Base-by-base conservation (phyloP, 768 basidiomycete genomes). In the Cyclocybe aegerita region DNA sequence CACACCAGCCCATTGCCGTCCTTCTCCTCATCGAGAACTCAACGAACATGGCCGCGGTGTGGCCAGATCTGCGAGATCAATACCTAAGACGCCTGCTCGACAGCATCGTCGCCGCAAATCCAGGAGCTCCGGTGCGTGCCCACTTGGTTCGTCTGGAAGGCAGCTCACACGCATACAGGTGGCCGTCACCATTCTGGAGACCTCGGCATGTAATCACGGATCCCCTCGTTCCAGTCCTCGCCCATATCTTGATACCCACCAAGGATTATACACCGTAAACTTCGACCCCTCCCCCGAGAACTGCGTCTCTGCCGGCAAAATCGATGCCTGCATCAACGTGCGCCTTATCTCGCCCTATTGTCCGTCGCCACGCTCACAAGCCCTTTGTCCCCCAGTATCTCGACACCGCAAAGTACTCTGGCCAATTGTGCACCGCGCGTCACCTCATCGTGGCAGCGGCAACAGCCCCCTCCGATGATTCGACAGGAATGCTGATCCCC, bases 1-100 rank as follows among this genome's bases (percentile, higher is more conserved):
- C 65, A 11, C 59, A 67, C 52, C 69, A 72, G 54, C 65, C 69
- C 12, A 60, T 72, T 29, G 69, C 66, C 33, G 67, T 72, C n/a
- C 69, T 81, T 44, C 58, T 82, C 52, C 68, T 84, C 51, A 71
- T 83, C 54, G 82, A 84, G 66, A 82, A 83, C 57, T 82, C 82
- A 0, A 66, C 68, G 32, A 61, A 64, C 1, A 77, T 81, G 69
- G 61, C 65, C 17, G 14, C 53, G 5, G 65, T 72, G 16, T 83
- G 82, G 82, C 57, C 70, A 55, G 70, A 78, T 63, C 74, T 83
- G 32, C 67, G 73, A 53, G 72, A 76, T 59, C 72, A 69, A 16
- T 76, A 75, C 60, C 68, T 82, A 15, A 66, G 61, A 14, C 68
- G 61, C 7, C 65, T 83, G 37, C 67, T 78, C 45, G 68, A 72